phyloP scores from a whole-genome alignment of 2,329 filamentous ascomycete genomes.

The Ceratocystis harringtonii region DNA sequence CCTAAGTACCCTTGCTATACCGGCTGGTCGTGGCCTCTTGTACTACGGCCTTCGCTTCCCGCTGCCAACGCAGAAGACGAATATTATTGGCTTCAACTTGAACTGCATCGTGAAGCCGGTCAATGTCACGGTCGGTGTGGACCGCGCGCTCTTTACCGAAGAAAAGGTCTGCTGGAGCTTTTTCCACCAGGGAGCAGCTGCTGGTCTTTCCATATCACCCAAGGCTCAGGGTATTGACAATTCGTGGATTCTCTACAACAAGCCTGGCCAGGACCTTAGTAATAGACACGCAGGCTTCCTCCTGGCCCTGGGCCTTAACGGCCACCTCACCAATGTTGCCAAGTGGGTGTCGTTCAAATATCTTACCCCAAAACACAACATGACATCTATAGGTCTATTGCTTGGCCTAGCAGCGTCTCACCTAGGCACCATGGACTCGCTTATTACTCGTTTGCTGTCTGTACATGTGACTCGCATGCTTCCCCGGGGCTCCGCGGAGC shows the following conservation, averaged over 20 bases:
- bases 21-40: constrained; percentile 71
- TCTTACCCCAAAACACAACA: constrained; percentile 95
- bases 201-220: constrained; percentile 77
- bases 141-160: constrained; percentile 74
- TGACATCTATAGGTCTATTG: constrained; percentile 95
- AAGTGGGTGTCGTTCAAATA: constrained; percentile 99
- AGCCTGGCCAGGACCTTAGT: constrained; percentile 68
- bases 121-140: constrained; percentile 84
- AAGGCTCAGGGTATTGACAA: constrained; percentile 89
- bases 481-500: constrained; percentile 77
- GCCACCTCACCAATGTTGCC: constrained; percentile 81
- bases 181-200: constrained; percentile 92
- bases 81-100: constrained; percentile 78
- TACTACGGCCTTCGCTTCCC: constrained; percentile 80
- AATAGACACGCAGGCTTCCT: constrained; percentile 95
- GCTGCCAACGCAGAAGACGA: constrained; percentile 80
- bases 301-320: constrained; percentile 79
- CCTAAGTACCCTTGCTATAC: constrained; percentile 73
- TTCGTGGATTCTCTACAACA: constrained; percentile 98
- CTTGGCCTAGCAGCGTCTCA: constrained; percentile 87
- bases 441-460: constrained; percentile 83
- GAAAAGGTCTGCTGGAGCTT: constrained; percentile 98
- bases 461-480: constrained; percentile 94
- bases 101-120: constrained; percentile 84
- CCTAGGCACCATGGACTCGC: constrained; percentile 89